These are phyloP conservation scores for Fusarium sp. DNA, from an alignment of 2,329 filamentous ascomycete genomes.

Conservation along the genomic window DNA sequence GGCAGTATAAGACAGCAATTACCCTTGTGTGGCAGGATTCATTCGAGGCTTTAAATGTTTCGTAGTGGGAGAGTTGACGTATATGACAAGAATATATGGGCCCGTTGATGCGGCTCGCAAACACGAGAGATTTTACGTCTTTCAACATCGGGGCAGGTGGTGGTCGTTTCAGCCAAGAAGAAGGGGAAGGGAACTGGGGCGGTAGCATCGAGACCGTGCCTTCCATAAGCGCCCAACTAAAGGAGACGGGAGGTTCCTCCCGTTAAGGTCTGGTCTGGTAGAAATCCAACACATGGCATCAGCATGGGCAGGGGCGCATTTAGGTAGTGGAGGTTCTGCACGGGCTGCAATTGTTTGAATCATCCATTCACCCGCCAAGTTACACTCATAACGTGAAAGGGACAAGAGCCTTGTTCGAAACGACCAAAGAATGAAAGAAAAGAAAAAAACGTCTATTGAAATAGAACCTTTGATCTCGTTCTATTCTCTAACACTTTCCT, in stretches of 20 bases:
- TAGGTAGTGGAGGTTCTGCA: constrained; percentile 10
- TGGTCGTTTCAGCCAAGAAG: constrained; percentile 33
- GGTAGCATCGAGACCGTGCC: constrained; percentile 20
- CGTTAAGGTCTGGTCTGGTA: constrained; percentile 21
- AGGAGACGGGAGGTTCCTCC: constrained; percentile 26
- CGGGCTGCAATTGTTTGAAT: background rate
- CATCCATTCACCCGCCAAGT: background rate
- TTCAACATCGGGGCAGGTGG: constrained; percentile 21
- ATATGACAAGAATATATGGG: constrained; percentile 2
- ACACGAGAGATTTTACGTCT: constrained; percentile 12
- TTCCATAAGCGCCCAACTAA: constrained; percentile 17
- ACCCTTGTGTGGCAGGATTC: background rate
- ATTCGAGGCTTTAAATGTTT: constrained; percentile 30
- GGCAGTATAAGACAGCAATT: background rate
- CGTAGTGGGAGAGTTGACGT: constrained; percentile 8
- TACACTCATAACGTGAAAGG: constrained; percentile 9
- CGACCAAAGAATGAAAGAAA: constrained; percentile 28
- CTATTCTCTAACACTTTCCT: background rate
- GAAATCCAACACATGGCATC: background rate
- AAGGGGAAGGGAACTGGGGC: background rate
- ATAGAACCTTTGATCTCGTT: constrained; percentile 6
- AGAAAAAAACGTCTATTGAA: constrained; percentile 10
- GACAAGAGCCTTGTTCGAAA: constrained; percentile 36
- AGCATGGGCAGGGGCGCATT: constrained; percentile 21
- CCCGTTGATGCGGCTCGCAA: constrained; percentile 16